These are phyloP conservation scores for Clarireedia hainanense DNA, from an alignment of 2,329 filamentous ascomycete species.

Conservation along the genomic window DNA sequence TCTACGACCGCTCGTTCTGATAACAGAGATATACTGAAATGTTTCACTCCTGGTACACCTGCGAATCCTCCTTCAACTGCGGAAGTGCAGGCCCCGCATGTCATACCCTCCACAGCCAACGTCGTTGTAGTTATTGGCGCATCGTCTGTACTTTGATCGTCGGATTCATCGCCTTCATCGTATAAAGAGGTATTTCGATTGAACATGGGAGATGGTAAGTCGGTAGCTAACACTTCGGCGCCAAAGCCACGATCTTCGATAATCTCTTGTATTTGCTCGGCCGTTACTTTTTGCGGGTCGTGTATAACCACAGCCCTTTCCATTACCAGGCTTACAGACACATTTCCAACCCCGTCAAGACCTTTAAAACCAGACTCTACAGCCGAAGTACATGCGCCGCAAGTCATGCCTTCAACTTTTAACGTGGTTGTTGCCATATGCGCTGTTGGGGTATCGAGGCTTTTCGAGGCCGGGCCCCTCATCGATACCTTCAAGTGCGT, in stretches of 20 bases:
- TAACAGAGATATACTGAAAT: constrained; percentile 74
- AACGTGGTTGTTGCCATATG: constrained; percentile 87
- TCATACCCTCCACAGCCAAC: constrained; percentile 79
- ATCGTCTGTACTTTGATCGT: constrained; percentile 27
- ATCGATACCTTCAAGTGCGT: constrained; percentile 24
- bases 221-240: constrained; percentile 77
- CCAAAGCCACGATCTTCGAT: constrained; percentile 93
- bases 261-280: constrained; percentile 71
- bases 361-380: constrained; percentile 85
- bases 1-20: constrained; percentile 81
- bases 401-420: constrained; percentile 84
- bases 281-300: constrained; percentile 64
- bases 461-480: constrained; percentile 12
- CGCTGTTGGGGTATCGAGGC: constrained; percentile 20
- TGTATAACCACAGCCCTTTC: constrained; percentile 93
- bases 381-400: constrained; percentile 91
- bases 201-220: constrained; percentile 52
- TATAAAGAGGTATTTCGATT: constrained; percentile 26
- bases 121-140: constrained; percentile 56
- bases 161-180: constrained; percentile 25
- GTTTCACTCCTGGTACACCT: constrained; percentile 62
- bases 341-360: constrained; percentile 71
- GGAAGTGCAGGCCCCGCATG: constrained; percentile 82
- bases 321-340: constrained; percentile 91
- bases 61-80: constrained; percentile 77